Base-by-base conservation (phyloP, 345 rosid genomes). In the Salix exigua region DNA sequence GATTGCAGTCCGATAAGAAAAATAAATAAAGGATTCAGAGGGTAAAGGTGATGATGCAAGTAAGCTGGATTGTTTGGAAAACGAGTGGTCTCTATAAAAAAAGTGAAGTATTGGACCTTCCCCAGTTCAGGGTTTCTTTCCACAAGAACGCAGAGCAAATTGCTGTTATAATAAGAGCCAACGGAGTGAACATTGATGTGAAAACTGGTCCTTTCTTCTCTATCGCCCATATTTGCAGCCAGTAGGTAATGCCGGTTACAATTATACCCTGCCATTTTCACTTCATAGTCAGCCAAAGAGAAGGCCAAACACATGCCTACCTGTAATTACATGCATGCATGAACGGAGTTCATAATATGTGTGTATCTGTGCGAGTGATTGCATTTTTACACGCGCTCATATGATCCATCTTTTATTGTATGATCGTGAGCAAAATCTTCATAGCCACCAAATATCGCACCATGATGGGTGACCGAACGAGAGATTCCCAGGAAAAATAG, bases 181-280 rank as follows among this genome's bases (percentile, higher is more conserved):
- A 70, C 33, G 98, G 98, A 76, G 96, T 89, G 83, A 90, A 94
- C 70, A 86, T 85, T 63, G 97, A 85, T 5, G 89, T 84, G 83
- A 91, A 94, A 63, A 94, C 93, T 19, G 98, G 96, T 4, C 98
- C 97, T 83, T 86, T 94, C 88, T 89, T 90, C 87, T 92, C 90
- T 73, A 91, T 88, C 0, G 86, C 83, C 98, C 98, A 92, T 4
- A 90, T 88, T 94, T 92, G 98, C 42, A 94, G 72, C 92, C 96
- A 92, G 79, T 91, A 92, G 23, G 93, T 83, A 13, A 92, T 78
- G 7, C 93, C 96, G 66, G 86, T 89, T 55, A 94, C 90, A 44
- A 87, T 68, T 65, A 92, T 78, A 10, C 98, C 98, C 98, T 94
- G 89, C 82, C 50, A 75, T 58, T 71, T 70, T 60, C 66, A 60